These are phyloP conservation scores for Colletotrichum acutatum DNA, from an alignment of 2,329 filamentous ascomycete species.

Conservation along the genomic window DNA sequence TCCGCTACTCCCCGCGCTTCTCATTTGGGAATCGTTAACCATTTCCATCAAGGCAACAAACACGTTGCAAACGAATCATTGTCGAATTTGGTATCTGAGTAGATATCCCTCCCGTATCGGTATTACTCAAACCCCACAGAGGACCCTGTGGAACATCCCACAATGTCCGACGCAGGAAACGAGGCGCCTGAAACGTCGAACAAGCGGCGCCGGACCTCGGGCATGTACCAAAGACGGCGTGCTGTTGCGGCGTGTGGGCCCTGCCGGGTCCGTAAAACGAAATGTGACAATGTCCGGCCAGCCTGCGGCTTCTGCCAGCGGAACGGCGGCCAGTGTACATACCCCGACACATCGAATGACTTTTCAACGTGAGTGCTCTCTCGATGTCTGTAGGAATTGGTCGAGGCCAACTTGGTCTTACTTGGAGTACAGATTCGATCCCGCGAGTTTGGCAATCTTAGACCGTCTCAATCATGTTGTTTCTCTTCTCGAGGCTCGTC, in stretches of 20 bases:
- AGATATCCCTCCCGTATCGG: neutral
- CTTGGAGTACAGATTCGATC: slow-evolving; percentile 44
- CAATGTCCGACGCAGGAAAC: slow-evolving; percentile 11
- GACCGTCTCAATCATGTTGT: slow-evolving; percentile 43
- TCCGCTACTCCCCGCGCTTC: slow-evolving; percentile 20
- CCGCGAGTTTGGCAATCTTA: slow-evolving; percentile 49
- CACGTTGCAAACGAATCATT: neutral
- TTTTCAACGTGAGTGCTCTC: slow-evolving; percentile 38
- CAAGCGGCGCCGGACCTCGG: slow-evolving; percentile 27
- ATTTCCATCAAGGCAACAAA: neutral
- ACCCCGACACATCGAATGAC: slow-evolving; percentile 42
- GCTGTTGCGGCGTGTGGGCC: slow-evolving; percentile 49
- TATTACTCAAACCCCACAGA: neutral
- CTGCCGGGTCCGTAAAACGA: slow-evolving; percentile 49
- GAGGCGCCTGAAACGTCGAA: slow-evolving; percentile 17
- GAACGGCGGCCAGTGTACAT: slow-evolving; percentile 46
- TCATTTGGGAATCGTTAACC: neutral
- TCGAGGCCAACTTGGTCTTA: neutral
- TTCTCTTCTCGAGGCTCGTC: slow-evolving; percentile 36
- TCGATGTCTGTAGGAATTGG: neutral
- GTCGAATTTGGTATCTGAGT: neutral
- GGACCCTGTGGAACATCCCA: neutral
- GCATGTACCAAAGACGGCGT: slow-evolving; percentile 42
- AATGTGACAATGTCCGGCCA: slow-evolving; percentile 50
- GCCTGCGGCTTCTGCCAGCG: slow-evolving; percentile 49